phyloP scores from a whole-genome alignment of 2,329 filamentous ascomycete genomes.

The Alternaria angustiovoidea region DNA sequence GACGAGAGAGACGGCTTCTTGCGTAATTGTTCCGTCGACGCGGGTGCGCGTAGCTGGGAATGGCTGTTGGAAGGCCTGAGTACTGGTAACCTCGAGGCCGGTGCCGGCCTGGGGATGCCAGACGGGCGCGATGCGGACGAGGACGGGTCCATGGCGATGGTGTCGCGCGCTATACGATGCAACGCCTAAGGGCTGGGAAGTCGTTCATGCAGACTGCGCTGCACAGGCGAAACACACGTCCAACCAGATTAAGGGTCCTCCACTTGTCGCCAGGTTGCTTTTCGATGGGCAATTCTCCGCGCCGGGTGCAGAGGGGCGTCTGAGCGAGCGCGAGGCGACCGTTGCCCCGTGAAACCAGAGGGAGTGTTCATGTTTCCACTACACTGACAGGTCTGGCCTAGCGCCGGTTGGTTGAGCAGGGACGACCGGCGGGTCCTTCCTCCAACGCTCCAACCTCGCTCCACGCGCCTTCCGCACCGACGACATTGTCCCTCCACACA shows the following conservation, averaged over 20 bases:
- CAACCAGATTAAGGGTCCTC: constrained; percentile 16
- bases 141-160: constrained; percentile 47
- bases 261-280: constrained; percentile 12
- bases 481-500: constrained; percentile 11
- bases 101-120: constrained; percentile 58
- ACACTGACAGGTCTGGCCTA: constrained; percentile 9
- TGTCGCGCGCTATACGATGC: constrained; percentile 23
- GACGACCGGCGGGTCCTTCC: constrained; percentile 13
- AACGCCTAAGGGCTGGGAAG: constrained; percentile 8
- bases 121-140: constrained; percentile 43
- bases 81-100: constrained; percentile 62
- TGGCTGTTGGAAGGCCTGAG: constrained; percentile 50
- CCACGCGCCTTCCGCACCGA: constrained; percentile 15
- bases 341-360: constrained; percentile 25
- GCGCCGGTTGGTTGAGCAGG: constrained; percentile 10
- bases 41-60: constrained; percentile 54
- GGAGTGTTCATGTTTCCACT: constrained; percentile 10
- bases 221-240: constrained; percentile 12
- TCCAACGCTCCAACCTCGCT: constrained; percentile 20
- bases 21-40: constrained; percentile 55
- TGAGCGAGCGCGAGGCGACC: constrained; percentile 19
- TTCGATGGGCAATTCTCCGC: constrained; percentile 13
- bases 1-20: constrained; percentile 44
- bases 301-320: constrained; percentile 20
- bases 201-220: constrained; percentile 11